Evolutionary conservation across 75 land plant genomes (phyloP), one percentile per base, ranked within the genome.

Genomic region (Gnetum montanum): DNA sequence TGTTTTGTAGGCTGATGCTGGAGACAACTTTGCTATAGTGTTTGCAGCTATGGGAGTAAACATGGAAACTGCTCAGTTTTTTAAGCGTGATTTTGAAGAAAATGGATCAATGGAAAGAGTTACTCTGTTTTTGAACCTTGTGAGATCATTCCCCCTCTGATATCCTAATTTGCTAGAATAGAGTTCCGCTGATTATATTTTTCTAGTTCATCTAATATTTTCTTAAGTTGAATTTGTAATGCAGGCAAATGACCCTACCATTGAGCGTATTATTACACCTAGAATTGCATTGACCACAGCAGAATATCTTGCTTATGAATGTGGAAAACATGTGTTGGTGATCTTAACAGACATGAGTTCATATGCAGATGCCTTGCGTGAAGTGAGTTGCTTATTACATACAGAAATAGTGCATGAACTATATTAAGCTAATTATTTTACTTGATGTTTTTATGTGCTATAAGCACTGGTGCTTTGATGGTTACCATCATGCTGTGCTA

Each of bases 331-430:
- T 61, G 98, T 93, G 51, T 73, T 93, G 29, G 95, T 93, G 49
- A 93, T 93, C 28, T 60, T 93, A 22, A 89, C 96, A 25, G 96
- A 93, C 57, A 86, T 83, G 90, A 86, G 90, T 55, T 86, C 90
- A 24, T 94, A 94, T 83, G 98, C 98, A 24, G 98, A 94, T 78
- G 98, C 98, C 18, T 88, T 94, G 70, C 98, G 98, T 75, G 98
- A 94, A 96, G 96, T 94, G 68, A 61, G 20, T 22, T 1, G 11
- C 48, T 11, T 12, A 12, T 51, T n/a, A n/a, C n/a, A n/a, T n/a
- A n/a, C n/a, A n/a, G n/a, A n/a, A n/a, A n/a, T n/a, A n/a, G n/a
- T n/a, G n/a, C n/a, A n/a, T n/a, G n/a, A n/a, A n/a, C n/a, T n/a
- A n/a, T n/a, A n/a, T n/a, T n/a, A n/a, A n/a, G n/a, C n/a, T n/a